Base-by-base conservation (phyloP, 805 yeast species). In the Schwanniomyces polymorphus region DNA sequence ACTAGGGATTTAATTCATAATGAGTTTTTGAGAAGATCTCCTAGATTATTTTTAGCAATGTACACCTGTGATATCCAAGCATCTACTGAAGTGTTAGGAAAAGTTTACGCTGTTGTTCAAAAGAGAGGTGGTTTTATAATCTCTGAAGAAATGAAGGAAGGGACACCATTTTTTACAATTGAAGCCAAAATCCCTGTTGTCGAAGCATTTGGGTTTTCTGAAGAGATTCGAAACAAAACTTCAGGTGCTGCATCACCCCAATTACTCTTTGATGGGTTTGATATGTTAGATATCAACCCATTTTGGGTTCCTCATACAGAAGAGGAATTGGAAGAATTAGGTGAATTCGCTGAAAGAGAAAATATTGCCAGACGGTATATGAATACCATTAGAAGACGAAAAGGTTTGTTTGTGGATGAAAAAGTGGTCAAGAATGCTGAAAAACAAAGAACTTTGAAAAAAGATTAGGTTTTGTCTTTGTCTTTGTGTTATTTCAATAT, bases 271-370 rank as follows among this genome's bases (percentile, higher is more conserved):
- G 79, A 87, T 26, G 98, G 98, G 0, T 94, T 80, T 63, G 94
- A 91, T 58, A 72, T 85, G 52, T 80, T 92, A 43, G 96, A 91
- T 53, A 80, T 86, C 54, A 98, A 94, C 73, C 99, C 99, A 39
- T 94, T 88, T 75, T 94, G 99, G 99, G 96, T 94, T 12, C 99
- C 99, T 11, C 88, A 94, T 2, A 94, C 99, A 0, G 97, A 89
- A 57, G 97, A 91, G 64, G 99, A 94, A 64, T 68, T 94, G 40
- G 98, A 94, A 63, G 95, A 90, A 48, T 72, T 89, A 39, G 99
- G 99, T 25, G 97, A 89, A 53, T 80, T 81, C 54, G 96, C 97
- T 1, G 99, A 94, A 56, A 80, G 88, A 58, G 98, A 90, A 59
- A 94, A 94, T 60, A 74, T 91, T 52, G 98, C 97, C 0, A 80